Percentiles rank a stretch among this genome's conserved stretches.
phyloP scores from a whole-genome alignment of 192 early-diverging fungal genomes.

The Dissophora globulifera region DNA sequence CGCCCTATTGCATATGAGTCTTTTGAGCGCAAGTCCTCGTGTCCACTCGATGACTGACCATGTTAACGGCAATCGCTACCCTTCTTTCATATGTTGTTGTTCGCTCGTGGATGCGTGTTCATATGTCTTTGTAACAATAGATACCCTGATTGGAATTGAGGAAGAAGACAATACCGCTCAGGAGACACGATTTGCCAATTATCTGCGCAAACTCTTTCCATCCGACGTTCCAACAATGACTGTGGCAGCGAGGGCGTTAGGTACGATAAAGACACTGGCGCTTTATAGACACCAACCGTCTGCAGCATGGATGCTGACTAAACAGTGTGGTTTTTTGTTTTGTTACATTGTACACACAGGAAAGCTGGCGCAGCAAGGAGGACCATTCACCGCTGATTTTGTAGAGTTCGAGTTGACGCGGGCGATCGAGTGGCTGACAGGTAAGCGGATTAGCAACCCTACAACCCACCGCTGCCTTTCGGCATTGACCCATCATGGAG shows the following conservation, averaged over 20 bases:
- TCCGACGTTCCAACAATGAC: constrained; percentile 72
- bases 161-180: constrained; percentile 82
- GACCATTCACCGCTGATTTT: constrained; percentile 79
- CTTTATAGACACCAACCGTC: too few species aligned
- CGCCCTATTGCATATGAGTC: too few species aligned
- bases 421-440: constrained; percentile 81
- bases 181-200: constrained; percentile 84
- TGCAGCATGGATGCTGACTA: too few species aligned
- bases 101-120: neutral
- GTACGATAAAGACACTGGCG: constrained; percentile 56
- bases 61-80: too few species aligned
- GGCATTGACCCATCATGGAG: neutral
- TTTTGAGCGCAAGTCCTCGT: too few species aligned
- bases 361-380: constrained; percentile 69
- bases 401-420: constrained; percentile 85
- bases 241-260: constrained; percentile 77
- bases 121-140: constrained; percentile 62
- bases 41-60: neutral
- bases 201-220: constrained; percentile 81
- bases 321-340: too few species aligned
- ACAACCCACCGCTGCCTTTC: neutral
- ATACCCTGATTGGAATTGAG: constrained; percentile 84
- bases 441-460: neutral
- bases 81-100: too few species aligned
- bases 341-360: too few species aligned